These are phyloP conservation scores for Phlebopus sp. DNA, from an alignment of 1,284 basidiomycete genomes.

Conservation along the genomic window DNA sequence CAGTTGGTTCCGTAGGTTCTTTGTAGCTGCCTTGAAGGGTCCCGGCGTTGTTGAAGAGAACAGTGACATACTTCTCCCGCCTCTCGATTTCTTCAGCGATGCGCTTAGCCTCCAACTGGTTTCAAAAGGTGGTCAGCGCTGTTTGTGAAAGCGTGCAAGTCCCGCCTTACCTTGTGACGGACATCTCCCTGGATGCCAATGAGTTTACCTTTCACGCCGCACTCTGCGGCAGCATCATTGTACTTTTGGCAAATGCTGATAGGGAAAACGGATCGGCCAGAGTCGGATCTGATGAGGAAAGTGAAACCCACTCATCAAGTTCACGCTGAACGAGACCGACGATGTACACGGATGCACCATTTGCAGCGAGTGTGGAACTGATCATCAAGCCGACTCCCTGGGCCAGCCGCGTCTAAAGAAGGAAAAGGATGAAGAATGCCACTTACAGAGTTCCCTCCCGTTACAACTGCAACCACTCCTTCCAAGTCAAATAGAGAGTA, in stretches of 20 bases:
- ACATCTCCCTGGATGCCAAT: constrained; percentile 45
- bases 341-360: too few species aligned
- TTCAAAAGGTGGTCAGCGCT: not conserved
- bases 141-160: not conserved
- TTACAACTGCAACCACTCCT: constrained; percentile 1
- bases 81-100: constrained; percentile 42
- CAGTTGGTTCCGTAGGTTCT: constrained; percentile 33
- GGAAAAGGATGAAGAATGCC: not conserved
- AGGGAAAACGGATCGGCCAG: not conserved
- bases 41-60: constrained; percentile 39
- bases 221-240: constrained; percentile 37
- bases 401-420: not conserved
- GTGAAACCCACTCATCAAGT: constrained; percentile 34
- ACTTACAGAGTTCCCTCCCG: not conserved
- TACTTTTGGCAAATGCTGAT: constrained; percentile 36
- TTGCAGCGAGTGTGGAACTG: not conserved
- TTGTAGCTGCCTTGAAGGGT: constrained; percentile 25
- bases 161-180: constrained; percentile 38
- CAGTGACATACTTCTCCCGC: constrained; percentile 43
- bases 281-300: not conserved
- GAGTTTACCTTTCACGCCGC: constrained; percentile 36
- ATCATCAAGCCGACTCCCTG: constrained; percentile 5
- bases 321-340: constrained; percentile 33
- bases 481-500: not conserved
- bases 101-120: constrained; percentile 44